A percentile compares a stretch with the other conserved stretches of the same genome.
These are phyloP conservation scores for Penicillium roqueforti DNA, from an alignment of 495 filamentous ascomycete genomes.

Conservation along the genomic window DNA sequence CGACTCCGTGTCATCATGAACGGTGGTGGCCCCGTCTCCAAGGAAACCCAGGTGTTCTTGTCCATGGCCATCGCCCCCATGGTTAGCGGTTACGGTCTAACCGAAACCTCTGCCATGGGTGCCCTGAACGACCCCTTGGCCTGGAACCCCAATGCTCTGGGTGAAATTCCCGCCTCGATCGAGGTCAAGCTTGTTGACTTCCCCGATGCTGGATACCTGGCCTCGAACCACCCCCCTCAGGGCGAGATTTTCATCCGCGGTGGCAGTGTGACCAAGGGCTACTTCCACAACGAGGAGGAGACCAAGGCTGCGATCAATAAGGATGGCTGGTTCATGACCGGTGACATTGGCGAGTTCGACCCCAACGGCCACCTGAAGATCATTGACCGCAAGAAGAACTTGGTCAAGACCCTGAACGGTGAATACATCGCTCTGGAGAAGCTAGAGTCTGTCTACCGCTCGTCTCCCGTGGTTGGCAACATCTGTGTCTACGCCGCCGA, in stretches of 20 bases:
- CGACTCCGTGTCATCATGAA: constrained; percentile 77
- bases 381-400: constrained; percentile 97
- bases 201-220: constrained; percentile 83
- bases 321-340: constrained; percentile 95
- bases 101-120: constrained; percentile 94
- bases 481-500: constrained; percentile 90
- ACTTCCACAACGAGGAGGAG: constrained; percentile 81
- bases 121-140: constrained; percentile 82
- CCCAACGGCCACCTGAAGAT: constrained; percentile 74
- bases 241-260: constrained; percentile 94
- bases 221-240: constrained; percentile 85
- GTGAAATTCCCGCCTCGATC: constrained; percentile 73
- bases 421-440: constrained; percentile 99
- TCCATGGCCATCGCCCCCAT: constrained; percentile 85
- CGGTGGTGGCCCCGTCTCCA: constrained; percentile 80
- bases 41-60: constrained; percentile 82
- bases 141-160: constrained; percentile 81
- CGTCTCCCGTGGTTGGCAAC: constrained; percentile 79
- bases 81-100: constrained; percentile 93
- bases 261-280: constrained; percentile 63
- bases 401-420: constrained; percentile 92
- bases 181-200: constrained; percentile 97
- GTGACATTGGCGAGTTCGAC: constrained; percentile 91
- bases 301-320: constrained; percentile 67
- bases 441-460: constrained; percentile 92